A percentile compares a stretch with the other conserved stretches of the same genome.
Evolutionary conservation across 2,329 filamentous ascomycete genomes (phyloP).

Genomic region (Septoria petroselini): DNA sequence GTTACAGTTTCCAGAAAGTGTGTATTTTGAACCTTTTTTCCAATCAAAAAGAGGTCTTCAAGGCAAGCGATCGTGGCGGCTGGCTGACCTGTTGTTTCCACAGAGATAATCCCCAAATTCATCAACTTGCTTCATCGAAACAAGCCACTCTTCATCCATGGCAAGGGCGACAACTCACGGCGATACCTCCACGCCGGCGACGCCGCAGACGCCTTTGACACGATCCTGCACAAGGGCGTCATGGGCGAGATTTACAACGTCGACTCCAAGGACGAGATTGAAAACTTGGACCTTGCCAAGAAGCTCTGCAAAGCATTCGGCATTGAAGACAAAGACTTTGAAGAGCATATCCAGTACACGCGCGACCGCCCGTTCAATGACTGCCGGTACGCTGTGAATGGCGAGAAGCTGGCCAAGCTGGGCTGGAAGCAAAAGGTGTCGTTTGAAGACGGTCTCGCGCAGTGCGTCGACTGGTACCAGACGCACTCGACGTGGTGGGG

Average conservation of each 20-base stretch:
- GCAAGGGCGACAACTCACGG: conserved; percentile 69
- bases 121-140: conserved; percentile 65
- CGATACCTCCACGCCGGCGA: conserved; percentile 77
- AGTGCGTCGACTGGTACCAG: conserved; percentile 68
- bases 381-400: conserved; percentile 68
- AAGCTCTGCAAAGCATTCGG: conserved; percentile 63
- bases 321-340: conserved; percentile 51
- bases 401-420: conserved; percentile 62
- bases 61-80: background rate
- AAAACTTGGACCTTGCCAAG: conserved; percentile 66
- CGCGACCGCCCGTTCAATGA: conserved; percentile 78
- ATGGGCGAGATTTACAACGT: conserved; percentile 80
- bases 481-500: conserved; percentile 69
- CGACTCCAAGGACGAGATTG: conserved; percentile 72
- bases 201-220: conserved; percentile 78
- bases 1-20: conserved; percentile 30
- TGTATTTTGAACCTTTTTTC: conserved; percentile 6
- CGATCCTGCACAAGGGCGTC: conserved; percentile 72
- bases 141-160: conserved; percentile 69
- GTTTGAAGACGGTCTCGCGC: conserved; percentile 61
- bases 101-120: conserved; percentile 83
- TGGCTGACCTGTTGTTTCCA: background rate
- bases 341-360: conserved; percentile 69
- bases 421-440: conserved; percentile 67
- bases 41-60: too few species aligned